phyloP scores from a whole-genome alignment of 352 stramenopile species.

The Globisporangium mamillatum region DNA sequence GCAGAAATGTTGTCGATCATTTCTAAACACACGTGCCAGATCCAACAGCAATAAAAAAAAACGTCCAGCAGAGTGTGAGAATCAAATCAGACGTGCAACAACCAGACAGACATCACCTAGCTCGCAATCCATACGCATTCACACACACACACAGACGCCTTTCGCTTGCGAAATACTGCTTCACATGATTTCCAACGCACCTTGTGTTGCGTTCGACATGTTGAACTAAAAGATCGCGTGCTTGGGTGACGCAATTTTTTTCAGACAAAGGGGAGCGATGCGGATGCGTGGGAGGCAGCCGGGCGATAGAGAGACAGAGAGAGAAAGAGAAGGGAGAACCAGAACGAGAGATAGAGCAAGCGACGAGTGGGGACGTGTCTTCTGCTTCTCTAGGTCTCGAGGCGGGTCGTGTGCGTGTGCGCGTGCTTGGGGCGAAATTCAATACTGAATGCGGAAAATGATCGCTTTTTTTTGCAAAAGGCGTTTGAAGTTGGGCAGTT shows the following conservation, averaged over 20 bases:
- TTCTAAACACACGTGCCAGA: background rate
- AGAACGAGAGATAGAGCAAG: background rate
- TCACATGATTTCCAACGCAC: background rate
- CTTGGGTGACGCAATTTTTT: background rate
- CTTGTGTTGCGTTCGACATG: constrained; percentile 15
- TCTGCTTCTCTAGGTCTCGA: background rate
- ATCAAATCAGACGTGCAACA: background rate
- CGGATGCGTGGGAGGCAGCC: background rate
- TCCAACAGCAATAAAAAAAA: background rate
- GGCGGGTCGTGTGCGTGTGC: background rate
- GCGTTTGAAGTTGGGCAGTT: no score
- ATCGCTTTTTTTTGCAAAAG: constrained; percentile 6
- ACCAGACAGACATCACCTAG: background rate
- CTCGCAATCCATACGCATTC: background rate
- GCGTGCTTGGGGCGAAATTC: constrained; percentile 8
- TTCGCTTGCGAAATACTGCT: background rate
- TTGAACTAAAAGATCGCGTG: constrained; percentile 14
- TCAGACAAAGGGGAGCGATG: background rate
- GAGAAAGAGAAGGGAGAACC: background rate
- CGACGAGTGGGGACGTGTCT: background rate
- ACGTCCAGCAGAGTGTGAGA: background rate
- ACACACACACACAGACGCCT: background rate
- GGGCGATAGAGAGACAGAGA: background rate
- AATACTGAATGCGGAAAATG: constrained; percentile 9
- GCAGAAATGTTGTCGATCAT: constrained; percentile 16